These are phyloP conservation scores for Metschnikowia borealis DNA, from an alignment of 805 yeast species.

Conservation along the genomic window DNA sequence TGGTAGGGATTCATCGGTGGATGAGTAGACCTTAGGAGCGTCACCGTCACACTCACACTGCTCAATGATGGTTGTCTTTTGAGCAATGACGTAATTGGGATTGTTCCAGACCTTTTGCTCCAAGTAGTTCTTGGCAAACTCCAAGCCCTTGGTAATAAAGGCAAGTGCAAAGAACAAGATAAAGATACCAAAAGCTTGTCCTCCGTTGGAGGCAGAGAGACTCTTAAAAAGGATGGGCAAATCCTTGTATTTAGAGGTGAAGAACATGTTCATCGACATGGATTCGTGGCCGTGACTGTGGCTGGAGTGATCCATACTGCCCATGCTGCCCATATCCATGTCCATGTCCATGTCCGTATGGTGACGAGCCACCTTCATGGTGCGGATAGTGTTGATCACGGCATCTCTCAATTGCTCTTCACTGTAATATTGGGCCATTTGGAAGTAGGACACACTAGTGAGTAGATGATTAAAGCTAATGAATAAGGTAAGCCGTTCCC, in stretches of 20 bases:
- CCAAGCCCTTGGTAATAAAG: slow-evolving; percentile 55
- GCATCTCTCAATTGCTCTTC: slow-evolving; percentile 1
- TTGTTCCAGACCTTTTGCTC: slow-evolving; percentile 64
- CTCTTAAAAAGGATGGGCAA: slow-evolving; percentile 63
- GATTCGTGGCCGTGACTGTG: slow-evolving; percentile 9
- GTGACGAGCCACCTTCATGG: slow-evolving; percentile 1
- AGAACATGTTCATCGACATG: slow-evolving; percentile 50
- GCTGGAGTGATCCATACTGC: slow-evolving; percentile 4
- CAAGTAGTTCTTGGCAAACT: slow-evolving; percentile 56
- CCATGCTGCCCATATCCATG: slow-evolving; percentile 17
- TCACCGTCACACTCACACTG: slow-evolving; percentile 19
- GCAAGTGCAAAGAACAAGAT: slow-evolving; percentile 55
- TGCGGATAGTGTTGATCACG: background rate
- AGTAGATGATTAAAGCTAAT: background rate
- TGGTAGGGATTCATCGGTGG: slow-evolving; percentile 6
- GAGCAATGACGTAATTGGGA: slow-evolving; percentile 22
- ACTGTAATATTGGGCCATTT: background rate
- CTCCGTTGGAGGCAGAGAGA: slow-evolving; percentile 51
- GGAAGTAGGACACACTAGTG: background rate
- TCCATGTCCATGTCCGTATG: slow-evolving; percentile 7
- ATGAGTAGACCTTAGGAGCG: slow-evolving; percentile 4
- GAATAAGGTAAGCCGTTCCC: no score
- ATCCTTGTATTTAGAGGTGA: slow-evolving; percentile 46
- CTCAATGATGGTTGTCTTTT: slow-evolving; percentile 16
- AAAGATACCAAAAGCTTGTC: slow-evolving; percentile 71